Conservation (phyloP, 768 basidiomycete species). For the Lactifluus piperatus region DNA sequence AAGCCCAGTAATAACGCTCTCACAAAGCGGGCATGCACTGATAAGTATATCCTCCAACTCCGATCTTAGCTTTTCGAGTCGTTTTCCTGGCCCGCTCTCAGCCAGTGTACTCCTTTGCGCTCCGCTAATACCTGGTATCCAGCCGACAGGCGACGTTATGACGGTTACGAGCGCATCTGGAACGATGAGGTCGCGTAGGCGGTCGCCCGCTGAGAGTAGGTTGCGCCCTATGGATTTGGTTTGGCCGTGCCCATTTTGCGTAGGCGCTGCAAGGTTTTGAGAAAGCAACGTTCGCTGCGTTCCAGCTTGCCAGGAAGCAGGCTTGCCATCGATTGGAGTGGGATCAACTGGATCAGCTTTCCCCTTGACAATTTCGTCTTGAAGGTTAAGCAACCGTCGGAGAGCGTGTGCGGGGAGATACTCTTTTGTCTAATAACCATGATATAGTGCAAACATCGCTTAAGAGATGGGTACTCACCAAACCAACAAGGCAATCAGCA, state of each 20-base stretch:
- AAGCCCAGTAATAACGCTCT: constrained; percentile 75
- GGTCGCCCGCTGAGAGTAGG: constrained; percentile 82
- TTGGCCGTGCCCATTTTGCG: constrained; percentile 56
- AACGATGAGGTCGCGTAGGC: constrained; percentile 82
- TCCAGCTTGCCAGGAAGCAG: constrained; percentile 36
- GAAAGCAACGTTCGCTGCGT: constrained; percentile 65
- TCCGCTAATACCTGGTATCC: constrained; percentile 61
- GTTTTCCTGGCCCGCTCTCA: constrained; percentile 48
- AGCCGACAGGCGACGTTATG: constrained; percentile 60
- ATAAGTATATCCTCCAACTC: constrained; percentile 89
- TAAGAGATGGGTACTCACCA: constrained; percentile 49
- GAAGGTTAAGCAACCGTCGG: constrained; percentile 78
- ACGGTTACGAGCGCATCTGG: constrained; percentile 87
- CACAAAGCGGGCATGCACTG: constrained; percentile 88
- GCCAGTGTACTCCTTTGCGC: constrained; percentile 36
- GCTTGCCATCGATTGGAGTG: constrained; percentile 3
- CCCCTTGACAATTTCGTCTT: constrained; percentile 71
- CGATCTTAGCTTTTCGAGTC: constrained; percentile 61
- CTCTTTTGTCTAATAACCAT: constrained; percentile 73
- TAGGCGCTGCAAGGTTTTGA: constrained; percentile 52
- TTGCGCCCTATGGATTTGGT: constrained; percentile 68
- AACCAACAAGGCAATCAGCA: constrained; percentile 89
- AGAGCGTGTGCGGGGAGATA: constrained; percentile 76
- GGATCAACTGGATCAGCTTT: constrained; percentile 28
- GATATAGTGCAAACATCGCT: not conserved